A percentile compares a stretch with the other conserved stretches of the same genome.
Conservation (phyloP, 2,329 filamentous ascomycete genomes). For the Fusarium guadeloupense region DNA sequence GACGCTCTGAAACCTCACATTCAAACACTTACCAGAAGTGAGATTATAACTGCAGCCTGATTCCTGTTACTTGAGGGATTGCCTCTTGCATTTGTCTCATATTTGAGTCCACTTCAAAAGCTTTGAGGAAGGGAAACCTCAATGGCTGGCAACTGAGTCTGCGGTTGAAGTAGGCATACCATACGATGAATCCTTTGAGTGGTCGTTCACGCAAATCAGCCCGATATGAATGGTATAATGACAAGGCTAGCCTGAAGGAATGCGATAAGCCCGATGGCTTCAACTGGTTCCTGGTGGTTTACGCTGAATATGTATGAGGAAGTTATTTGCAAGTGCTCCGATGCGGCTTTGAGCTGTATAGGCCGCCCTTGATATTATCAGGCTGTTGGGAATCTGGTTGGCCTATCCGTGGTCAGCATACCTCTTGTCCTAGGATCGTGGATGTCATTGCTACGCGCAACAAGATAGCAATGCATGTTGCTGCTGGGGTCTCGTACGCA, state of each 20-base stretch:
- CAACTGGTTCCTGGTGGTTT: background rate
- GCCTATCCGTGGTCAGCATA: constrained; percentile 5
- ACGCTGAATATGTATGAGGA: background rate
- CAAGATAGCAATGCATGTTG: constrained; percentile 3
- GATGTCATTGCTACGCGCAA: background rate
- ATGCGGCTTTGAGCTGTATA: background rate
- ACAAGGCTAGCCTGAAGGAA: constrained; percentile 1
- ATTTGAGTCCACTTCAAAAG: too few species aligned
- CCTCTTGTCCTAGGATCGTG: constrained; percentile 8
- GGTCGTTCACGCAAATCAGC: background rate
- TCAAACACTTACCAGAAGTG: background rate
- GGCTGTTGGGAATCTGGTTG: constrained; percentile 4
- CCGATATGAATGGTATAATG: constrained; percentile 2
- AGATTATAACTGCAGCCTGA: background rate
- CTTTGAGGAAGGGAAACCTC: background rate
- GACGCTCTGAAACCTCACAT: background rate
- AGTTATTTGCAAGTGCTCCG: constrained; percentile 1
- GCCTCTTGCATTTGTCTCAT: background rate
- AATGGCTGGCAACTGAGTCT: background rate
- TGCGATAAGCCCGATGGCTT: constrained; percentile 11
- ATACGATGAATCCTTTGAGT: background rate
- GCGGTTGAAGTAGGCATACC: background rate
- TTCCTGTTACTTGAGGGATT: background rate
- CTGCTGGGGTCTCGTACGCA: background rate
- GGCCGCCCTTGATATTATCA: constrained; percentile 10